These are phyloP conservation scores for Polychaeton citri DNA, from an alignment of 2,329 filamentous ascomycete species.

Conservation along the genomic window DNA sequence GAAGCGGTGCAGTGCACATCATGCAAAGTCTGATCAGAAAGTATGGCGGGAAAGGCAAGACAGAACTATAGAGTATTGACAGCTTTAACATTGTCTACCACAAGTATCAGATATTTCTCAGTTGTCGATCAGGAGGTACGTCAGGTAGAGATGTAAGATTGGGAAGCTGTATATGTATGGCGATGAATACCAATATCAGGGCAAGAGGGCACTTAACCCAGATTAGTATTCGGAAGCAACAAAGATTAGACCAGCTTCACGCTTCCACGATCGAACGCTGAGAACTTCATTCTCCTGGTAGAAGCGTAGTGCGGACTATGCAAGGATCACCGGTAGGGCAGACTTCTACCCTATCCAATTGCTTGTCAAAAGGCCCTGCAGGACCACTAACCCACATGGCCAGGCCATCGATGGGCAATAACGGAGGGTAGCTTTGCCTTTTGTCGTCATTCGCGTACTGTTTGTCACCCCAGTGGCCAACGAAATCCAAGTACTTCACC, in stretches of 20 bases:
- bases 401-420: constrained; percentile 23
- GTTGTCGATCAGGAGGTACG: too few species aligned
- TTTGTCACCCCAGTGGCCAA: constrained; percentile 50
- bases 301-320: constrained; percentile 8
- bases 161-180: too few species aligned
- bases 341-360: constrained; percentile 40
- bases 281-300: not conserved
- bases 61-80: not conserved
- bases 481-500: constrained; percentile 42
- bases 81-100: too few species aligned
- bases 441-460: constrained; percentile 40
- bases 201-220: too few species aligned
- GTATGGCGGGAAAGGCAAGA: constrained; percentile 38
- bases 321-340: constrained; percentile 41
- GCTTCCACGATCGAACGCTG: too few species aligned
- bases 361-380: constrained; percentile 48
- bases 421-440: constrained; percentile 33
- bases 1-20: constrained; percentile 60
- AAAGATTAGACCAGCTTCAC: too few species aligned
- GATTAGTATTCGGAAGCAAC: too few species aligned
- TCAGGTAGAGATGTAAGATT: too few species aligned
- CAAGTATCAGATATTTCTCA: too few species aligned
- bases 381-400: constrained; percentile 44
- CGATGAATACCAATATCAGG: too few species aligned
- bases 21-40: constrained; percentile 63